Conservation (phyloP, 345 rosid species). For the Linum usitatissimum region DNA sequence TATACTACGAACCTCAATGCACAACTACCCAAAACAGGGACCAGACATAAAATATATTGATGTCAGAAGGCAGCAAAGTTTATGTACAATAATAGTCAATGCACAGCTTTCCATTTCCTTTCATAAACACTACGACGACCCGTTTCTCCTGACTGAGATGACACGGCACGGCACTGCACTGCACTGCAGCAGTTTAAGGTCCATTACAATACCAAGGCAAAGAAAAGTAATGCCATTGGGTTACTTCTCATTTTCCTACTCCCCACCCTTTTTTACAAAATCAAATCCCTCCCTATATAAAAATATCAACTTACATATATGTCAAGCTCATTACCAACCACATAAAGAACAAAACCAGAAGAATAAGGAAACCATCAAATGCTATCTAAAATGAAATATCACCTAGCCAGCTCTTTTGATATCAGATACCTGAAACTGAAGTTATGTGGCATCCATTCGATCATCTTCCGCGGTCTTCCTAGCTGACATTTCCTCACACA, state of each 20-base stretch:
- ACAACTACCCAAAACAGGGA: no score
- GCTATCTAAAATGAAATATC: conserved; percentile 3
- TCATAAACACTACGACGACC: no score
- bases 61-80: no score
- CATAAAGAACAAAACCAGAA: not conserved
- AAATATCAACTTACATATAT: not conserved
- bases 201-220: no score
- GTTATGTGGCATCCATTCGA: conserved; percentile 88
- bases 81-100: no score
- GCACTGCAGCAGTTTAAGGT: no score
- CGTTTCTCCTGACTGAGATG: no score
- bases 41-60: no score
- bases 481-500: conserved; percentile 39
- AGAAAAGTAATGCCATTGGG: not conserved
- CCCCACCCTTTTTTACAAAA: not conserved
- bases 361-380: no score
- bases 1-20: no score
- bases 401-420: conserved; percentile 63
- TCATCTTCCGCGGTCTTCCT: conserved; percentile 54
- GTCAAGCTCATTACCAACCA: not conserved
- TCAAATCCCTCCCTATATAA: not conserved
- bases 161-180: no score
- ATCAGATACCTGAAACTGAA: conserved; percentile 79
- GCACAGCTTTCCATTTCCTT: no score
- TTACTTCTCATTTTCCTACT: not conserved